Percentiles rank a stretch among this genome's conserved stretches.
Conservation (phyloP, 768 basidiomycete genomes). For the Agaricus sinodeliciosus region DNA sequence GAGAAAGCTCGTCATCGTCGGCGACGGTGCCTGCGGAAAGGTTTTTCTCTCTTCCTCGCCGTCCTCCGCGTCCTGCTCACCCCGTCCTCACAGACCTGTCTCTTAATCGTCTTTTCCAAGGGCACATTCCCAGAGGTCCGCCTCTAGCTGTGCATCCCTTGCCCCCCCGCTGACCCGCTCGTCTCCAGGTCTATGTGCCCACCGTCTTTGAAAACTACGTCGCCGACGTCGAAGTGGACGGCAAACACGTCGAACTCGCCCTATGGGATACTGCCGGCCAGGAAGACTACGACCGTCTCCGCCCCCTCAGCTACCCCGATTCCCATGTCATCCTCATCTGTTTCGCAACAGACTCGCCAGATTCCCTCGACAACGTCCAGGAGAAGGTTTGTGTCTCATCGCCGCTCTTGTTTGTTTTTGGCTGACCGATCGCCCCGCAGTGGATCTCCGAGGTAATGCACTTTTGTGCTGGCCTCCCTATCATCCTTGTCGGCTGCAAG, state of each 20-base stretch:
- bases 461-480: conserved; percentile 90
- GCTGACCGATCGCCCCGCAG: conserved; percentile 31
- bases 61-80: background rate
- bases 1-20: conserved; percentile 98
- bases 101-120: conserved; percentile 95
- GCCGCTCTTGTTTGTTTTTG: background rate
- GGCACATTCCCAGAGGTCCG: conserved; percentile 92
- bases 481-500: conserved; percentile 98
- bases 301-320: conserved; percentile 97
- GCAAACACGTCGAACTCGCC: conserved; percentile 96
- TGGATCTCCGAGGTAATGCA: conserved; percentile 99
- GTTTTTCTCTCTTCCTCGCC: conserved; percentile 26
- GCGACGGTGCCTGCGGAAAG: conserved; percentile 97
- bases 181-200: conserved; percentile 87
- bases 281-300: conserved; percentile 98
- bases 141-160: background rate
- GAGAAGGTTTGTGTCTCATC: conserved; percentile 73
- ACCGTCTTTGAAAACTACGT: conserved; percentile 99
- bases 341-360: conserved; percentile 96
- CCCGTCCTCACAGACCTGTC: conserved; percentile 56
- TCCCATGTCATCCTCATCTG: conserved; percentile 99
- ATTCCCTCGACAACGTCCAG: conserved; percentile 98
- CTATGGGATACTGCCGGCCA: conserved; percentile 99
- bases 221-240: conserved; percentile 97
- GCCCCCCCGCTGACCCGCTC: background rate